These are phyloP conservation scores for Lunularia cruciata DNA, from an alignment of 225 moss, liverwort and hornwort genomes.

Conservation along the genomic window DNA sequence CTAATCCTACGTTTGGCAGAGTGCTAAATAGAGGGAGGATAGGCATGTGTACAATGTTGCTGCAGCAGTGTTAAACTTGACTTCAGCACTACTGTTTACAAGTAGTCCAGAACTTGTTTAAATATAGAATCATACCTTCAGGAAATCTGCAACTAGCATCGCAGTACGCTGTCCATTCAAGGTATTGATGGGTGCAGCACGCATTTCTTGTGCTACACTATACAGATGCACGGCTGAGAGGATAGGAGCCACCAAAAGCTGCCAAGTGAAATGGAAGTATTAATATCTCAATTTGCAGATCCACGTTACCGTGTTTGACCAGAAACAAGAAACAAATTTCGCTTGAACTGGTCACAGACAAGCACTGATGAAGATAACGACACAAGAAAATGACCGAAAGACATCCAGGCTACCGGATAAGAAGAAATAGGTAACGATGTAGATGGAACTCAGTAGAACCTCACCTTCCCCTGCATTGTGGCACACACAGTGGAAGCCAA, in stretches of 20 bases:
- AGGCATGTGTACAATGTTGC: neutral
- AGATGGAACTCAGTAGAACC: neutral
- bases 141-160: constrained; percentile 85
- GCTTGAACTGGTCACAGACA: no score
- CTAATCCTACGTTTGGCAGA: no score
- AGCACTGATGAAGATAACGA: neutral
- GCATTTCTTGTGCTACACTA: constrained; percentile 92
- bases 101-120: no score
- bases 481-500: constrained; percentile 86
- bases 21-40: neutral
- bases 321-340: no score
- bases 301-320: no score
- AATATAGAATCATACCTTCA: no score
- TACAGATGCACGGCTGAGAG: constrained; percentile 87
- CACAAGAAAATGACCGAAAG: neutral
- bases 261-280: constrained; percentile 29
- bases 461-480: constrained; percentile 85
- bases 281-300: no score
- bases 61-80: no score
- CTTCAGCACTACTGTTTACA: no score
- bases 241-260: constrained; percentile 77
- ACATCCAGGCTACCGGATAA: neutral
- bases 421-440: neutral
- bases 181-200: constrained; percentile 97
- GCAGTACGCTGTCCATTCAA: constrained; percentile 92